These are phyloP conservation scores for Synchytrium microbalum DNA, from an alignment of 371 early-diverging fungal species.

Conservation along the genomic window DNA sequence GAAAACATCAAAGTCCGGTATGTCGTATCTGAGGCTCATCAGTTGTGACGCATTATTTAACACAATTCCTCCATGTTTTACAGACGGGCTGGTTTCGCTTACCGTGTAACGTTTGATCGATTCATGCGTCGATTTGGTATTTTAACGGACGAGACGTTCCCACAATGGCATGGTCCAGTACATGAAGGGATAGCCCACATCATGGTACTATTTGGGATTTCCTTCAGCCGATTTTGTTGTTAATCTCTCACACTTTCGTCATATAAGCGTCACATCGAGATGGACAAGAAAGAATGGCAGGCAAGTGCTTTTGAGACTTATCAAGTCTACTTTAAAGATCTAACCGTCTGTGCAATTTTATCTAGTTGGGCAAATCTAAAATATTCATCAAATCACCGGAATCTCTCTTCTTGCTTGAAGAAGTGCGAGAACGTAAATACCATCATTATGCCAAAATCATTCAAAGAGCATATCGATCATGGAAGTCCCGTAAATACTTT, in stretches of 20 bases:
- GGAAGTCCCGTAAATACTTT: constrained; percentile 84
- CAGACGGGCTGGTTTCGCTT: constrained; percentile 92
- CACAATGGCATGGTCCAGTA: constrained; percentile 73
- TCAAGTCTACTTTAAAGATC: constrained; percentile 1
- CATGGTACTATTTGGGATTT: constrained; percentile 57
- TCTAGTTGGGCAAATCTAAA: constrained; percentile 74
- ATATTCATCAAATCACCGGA: constrained; percentile 94
- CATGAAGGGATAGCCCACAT: constrained; percentile 68
- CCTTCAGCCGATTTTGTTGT: neutral
- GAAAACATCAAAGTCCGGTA: constrained; percentile 92
- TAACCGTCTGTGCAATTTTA: too few species aligned
- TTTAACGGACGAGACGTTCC: constrained; percentile 72
- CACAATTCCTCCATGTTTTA: too few species aligned
- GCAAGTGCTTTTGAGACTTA: too few species aligned
- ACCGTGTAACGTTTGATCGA: constrained; percentile 83
- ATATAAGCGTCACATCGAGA: too few species aligned
- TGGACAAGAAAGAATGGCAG: constrained; percentile 90
- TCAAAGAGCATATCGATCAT: constrained; percentile 83
- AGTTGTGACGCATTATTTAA: constrained; percentile 1
- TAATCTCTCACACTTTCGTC: too few species aligned
- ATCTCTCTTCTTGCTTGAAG: constrained; percentile 89
- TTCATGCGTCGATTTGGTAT: constrained; percentile 69
- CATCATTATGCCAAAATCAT: constrained; percentile 92
- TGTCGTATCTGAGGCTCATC: neutral
- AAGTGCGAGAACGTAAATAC: constrained; percentile 89